These are phyloP conservation scores for Lepidium africanum DNA, from an alignment of 345 rosid genomes.

Conservation along the genomic window DNA sequence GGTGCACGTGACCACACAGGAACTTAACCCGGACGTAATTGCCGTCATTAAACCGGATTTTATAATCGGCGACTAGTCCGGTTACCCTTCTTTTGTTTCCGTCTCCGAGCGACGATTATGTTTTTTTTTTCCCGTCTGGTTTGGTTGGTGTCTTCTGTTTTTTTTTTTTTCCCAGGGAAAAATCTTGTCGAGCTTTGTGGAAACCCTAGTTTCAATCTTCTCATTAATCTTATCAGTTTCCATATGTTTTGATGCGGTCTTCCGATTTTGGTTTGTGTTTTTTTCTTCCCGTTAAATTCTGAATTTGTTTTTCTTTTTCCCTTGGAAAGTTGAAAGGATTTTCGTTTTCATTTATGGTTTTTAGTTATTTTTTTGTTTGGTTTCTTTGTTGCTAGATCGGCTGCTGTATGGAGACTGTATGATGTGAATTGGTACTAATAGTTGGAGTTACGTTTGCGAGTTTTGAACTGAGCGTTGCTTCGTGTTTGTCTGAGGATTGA, in stretches of 20 bases:
- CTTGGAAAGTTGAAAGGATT: neutral
- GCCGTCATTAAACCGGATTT: constrained; percentile 43
- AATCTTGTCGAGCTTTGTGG: constrained; percentile 18
- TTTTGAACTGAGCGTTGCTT: constrained; percentile 13
- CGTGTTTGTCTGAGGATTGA: neutral
- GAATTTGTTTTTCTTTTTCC: neutral
- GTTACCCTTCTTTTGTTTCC: constrained; percentile 11
- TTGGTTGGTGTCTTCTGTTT: neutral
- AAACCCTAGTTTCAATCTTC: constrained; percentile 40
- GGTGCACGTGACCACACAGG: constrained; percentile 32
- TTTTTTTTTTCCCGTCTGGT: neutral
- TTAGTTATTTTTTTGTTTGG: neutral
- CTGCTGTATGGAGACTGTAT: constrained; percentile 24
- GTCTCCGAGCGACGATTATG: neutral
- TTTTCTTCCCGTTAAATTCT: no score
- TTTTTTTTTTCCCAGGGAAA: neutral
- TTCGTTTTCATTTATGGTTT: neutral
- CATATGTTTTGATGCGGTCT: neutral
- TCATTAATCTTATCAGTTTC: neutral
- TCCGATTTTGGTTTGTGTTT: no score
- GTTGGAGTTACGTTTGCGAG: constrained; percentile 1
- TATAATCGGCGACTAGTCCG: constrained; percentile 65
- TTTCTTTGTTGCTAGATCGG: constrained; percentile 35
- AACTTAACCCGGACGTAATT: constrained; percentile 67
- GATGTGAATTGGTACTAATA: constrained; percentile 23